These are phyloP conservation scores for Fusarium metavorans DNA, from an alignment of 2,329 filamentous ascomycete species.

Conservation along the genomic window DNA sequence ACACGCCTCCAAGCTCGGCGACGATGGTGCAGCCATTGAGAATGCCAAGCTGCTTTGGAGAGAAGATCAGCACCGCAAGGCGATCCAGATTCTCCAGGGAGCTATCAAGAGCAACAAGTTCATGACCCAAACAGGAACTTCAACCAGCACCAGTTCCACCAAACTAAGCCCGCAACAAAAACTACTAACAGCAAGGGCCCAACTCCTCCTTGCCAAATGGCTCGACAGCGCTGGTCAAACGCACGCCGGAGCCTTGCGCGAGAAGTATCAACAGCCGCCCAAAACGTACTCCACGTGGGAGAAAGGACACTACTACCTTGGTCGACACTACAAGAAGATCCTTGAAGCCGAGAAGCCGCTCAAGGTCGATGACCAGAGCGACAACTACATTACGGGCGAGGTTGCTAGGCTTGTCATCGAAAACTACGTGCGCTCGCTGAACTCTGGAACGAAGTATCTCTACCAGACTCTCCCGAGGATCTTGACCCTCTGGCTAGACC, in stretches of 20 bases:
- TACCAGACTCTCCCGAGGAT: conserved; percentile 94
- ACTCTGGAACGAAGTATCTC: conserved; percentile 92
- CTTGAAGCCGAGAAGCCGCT: conserved; percentile 88
- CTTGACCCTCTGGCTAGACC: conserved; percentile 92
- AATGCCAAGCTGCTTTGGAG: conserved; percentile 94
- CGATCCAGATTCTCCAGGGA: conserved; percentile 89
- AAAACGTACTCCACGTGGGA: conserved; percentile 82
- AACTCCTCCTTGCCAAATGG: conserved; percentile 95
- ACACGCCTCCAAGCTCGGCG: conserved; percentile 85
- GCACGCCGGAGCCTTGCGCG: conserved; percentile 81
- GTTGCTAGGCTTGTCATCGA: conserved; percentile 90
- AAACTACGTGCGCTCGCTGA: conserved; percentile 89
- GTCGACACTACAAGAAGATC: conserved; percentile 96
- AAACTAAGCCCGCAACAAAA: conserved; percentile 64
- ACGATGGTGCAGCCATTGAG: conserved; percentile 91
- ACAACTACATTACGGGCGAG: conserved; percentile 83
- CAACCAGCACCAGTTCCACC: conserved; percentile 47
- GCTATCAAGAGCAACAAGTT: conserved; percentile 88
- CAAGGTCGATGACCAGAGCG: conserved; percentile 80
- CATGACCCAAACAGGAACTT: conserved; percentile 60
- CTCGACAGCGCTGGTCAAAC: conserved; percentile 95
- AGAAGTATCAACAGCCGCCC: conserved; percentile 87
- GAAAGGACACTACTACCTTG: conserved; percentile 96
- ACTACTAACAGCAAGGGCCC: conserved; percentile 79
- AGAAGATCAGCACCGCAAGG: conserved; percentile 92